These are phyloP conservation scores for Yamadazyma spencermartinsiae DNA, from an alignment of 1,139 yeast species.

Conservation along the genomic window DNA sequence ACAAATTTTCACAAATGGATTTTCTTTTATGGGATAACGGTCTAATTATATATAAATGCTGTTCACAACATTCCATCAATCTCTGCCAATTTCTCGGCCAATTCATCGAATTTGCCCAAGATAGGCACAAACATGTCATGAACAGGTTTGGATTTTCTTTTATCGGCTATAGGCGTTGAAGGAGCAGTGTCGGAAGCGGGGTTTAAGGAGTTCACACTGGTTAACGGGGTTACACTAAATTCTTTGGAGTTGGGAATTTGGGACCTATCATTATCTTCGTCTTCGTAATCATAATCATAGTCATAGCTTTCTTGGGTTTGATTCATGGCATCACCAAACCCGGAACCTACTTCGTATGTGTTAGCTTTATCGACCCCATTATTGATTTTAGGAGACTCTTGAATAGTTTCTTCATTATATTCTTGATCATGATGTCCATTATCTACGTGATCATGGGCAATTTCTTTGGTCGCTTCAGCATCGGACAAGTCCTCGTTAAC, in stretches of 20 bases:
- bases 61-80: conserved; percentile 30
- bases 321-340: conserved; percentile 12
- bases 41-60: too few relatives aligned
- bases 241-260: conserved; percentile 12
- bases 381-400: neutral
- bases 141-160: conserved; percentile 37
- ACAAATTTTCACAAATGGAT: too few relatives aligned
- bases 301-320: conserved; percentile 18
- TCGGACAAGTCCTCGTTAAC: neutral
- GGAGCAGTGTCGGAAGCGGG: neutral
- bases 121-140: conserved; percentile 50
- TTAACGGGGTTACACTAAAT: conserved; percentile 32
- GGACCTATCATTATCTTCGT: conserved; percentile 16
- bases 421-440: neutral
- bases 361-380: neutral
- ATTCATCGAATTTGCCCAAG: conserved; percentile 45
- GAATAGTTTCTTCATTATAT: neutral
- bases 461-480: neutral
- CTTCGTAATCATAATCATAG: conserved; percentile 10
- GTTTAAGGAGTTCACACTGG: conserved; percentile 36
- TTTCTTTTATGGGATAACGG: too few relatives aligned
- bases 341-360: conserved; percentile 12
- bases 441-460: neutral
- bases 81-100: conserved; percentile 47
- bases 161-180: conserved; percentile 12